Conservation (phyloP, 2,329 filamentous ascomycete genomes). For the Trichoderma arundinaceum region DNA sequence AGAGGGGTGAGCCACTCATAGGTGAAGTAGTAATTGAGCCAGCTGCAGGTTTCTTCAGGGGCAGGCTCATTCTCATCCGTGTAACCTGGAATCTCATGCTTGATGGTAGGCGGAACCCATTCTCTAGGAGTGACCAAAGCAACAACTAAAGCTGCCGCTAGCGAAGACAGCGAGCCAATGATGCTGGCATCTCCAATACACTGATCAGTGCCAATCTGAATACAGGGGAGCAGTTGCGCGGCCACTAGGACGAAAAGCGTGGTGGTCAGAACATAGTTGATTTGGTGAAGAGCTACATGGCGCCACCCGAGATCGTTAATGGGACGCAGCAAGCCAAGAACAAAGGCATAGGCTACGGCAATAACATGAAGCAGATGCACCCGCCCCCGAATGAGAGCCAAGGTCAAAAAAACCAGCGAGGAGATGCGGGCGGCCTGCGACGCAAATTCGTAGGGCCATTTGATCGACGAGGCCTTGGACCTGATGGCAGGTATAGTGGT, state of each 20-base stretch:
- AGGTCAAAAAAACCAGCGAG: conserved; percentile 48
- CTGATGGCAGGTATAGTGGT: conserved; percentile 36
- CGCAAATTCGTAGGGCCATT: conserved; percentile 51
- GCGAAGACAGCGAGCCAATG: conserved; percentile 45
- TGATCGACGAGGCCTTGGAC: conserved; percentile 48
- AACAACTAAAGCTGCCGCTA: conserved; percentile 47
- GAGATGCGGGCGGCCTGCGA: conserved; percentile 50
- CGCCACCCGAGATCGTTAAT: conserved; percentile 51
- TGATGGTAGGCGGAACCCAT: conserved; percentile 54
- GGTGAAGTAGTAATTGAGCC: conserved; percentile 57
- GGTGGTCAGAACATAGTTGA: conserved; percentile 53
- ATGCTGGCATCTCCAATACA: conserved; percentile 42
- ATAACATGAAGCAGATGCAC: conserved; percentile 47
- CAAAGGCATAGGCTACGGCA: conserved; percentile 49
- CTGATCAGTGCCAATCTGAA: conserved; percentile 43
- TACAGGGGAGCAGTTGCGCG: conserved; percentile 52
- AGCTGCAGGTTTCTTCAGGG: conserved; percentile 60
- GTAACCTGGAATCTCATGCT: conserved; percentile 48
- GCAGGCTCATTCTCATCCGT: conserved; percentile 49
- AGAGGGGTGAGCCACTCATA: conserved; percentile 58
- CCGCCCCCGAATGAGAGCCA: conserved; percentile 44
- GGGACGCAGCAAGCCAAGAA: conserved; percentile 52
- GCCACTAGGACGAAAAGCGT: conserved; percentile 46
- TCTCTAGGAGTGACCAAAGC: conserved; percentile 56
- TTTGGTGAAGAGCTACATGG: conserved; percentile 54